Evolutionary conservation across 2,329 filamentous ascomycete species (phyloP), one percentile per base, ranked within the genome.

Genomic region (Trichoderma simmonsii): DNA sequence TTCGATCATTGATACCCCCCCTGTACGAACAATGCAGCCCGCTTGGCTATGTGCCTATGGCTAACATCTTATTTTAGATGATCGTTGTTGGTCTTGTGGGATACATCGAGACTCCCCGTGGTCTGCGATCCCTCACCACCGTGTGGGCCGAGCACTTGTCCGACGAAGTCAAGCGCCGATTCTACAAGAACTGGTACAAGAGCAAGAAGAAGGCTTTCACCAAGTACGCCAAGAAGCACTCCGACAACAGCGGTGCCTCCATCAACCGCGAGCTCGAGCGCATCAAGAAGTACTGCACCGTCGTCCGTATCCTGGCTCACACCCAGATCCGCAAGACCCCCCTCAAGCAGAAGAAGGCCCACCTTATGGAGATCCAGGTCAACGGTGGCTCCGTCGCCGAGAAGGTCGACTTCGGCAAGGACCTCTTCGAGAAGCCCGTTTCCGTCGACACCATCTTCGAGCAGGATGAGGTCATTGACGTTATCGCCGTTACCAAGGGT

Each of bases 161-260:
- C 87, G 96, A 99, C 86, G 96, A 98, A 89, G 84, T 99, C 86
- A 97, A 97, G 92, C 93, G 96, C 83, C 93, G 96, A 84, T 99
- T 99, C 94, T 99, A 99, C 93, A 98, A 98, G 94, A 99, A 99
- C 93, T 99, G 96, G 96, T 99, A 99, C 93, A 97, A 97, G 93
- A 94, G 91, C 91, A 99, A 99, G 95, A 98, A 98, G 94, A 99
- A 99, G 95, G 96, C 96, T 76, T 99, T 99, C 90, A 99, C 96
- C 90, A 98, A 97, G 90, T 99, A 99, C 88, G 94, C 96, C 89
- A 99, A 98, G 94, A 95, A 97, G 92, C 94, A 98, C 92, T 94
- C 95, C 77, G 95, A 98, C 89, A 92, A 87, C 88, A 93, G 86
- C 86, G 95, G 94, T 82, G 88, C 93, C 80, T 94, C 93, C 82